Conservation (phyloP, 2,329 filamentous ascomycete species). For the Cercospora janseana region DNA sequence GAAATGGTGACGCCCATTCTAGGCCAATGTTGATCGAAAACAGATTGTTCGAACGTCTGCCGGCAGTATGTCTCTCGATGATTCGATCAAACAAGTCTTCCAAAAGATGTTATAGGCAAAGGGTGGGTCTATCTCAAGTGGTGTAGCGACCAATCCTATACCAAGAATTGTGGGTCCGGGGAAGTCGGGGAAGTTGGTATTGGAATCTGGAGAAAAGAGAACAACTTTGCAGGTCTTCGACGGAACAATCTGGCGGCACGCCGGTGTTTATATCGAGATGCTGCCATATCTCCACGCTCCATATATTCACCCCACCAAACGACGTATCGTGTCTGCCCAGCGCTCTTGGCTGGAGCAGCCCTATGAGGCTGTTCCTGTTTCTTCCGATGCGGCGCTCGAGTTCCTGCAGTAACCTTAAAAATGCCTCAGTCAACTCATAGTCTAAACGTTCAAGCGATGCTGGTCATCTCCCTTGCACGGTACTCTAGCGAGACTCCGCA, state of each 20-base stretch:
- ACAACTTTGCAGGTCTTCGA: background rate
- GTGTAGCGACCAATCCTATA: background rate
- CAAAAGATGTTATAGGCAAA: background rate
- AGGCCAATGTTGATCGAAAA: background rate
- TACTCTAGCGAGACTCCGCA: background rate
- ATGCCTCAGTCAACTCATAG: slow-evolving; percentile 10
- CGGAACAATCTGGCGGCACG: slow-evolving; percentile 3
- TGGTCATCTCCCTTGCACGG: background rate
- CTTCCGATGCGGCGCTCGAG: slow-evolving; percentile 6
- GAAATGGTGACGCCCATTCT: slow-evolving; percentile 9
- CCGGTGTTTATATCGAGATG: slow-evolving; percentile 2
- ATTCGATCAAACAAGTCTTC: background rate
- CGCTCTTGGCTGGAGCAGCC: slow-evolving; percentile 8
- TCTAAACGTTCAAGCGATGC: slow-evolving; percentile 6
- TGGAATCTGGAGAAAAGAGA: slow-evolving; percentile 4
- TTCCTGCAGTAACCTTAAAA: slow-evolving; percentile 13
- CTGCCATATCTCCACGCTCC: background rate
- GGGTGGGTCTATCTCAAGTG: background rate
- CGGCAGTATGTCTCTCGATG: slow-evolving; percentile 5
- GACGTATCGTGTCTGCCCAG: background rate
- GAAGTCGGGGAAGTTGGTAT: slow-evolving; percentile 4
- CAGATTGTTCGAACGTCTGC: no score
- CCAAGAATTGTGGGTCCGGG: slow-evolving; percentile 11
- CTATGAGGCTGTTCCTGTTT: slow-evolving; percentile 13
- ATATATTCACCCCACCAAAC: background rate